phyloP scores from a whole-genome alignment of 1,284 basidiomycete genomes.

The Heterobasidion parviporum region DNA sequence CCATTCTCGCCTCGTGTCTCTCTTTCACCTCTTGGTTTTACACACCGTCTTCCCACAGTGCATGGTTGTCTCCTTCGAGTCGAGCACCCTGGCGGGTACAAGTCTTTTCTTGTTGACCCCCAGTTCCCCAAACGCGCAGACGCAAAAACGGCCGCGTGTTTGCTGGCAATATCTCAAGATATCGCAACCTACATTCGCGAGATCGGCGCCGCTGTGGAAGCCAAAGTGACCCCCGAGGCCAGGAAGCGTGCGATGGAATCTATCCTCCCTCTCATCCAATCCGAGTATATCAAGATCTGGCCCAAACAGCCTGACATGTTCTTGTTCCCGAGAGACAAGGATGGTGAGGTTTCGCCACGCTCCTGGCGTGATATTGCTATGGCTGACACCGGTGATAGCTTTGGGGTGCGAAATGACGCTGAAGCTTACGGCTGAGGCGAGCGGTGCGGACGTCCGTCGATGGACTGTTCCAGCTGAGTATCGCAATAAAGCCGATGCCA shows the following conservation, averaged over 20 bases:
- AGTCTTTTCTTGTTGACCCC: constrained; percentile 50
- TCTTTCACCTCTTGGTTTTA: background rate
- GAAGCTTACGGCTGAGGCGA: constrained; percentile 26
- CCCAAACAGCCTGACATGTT: constrained; percentile 27
- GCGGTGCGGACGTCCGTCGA: constrained; percentile 24
- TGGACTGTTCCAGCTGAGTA: constrained; percentile 43
- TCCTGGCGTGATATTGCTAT: background rate
- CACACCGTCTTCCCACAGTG: constrained; percentile 25
- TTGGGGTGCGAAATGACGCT: constrained; percentile 44
- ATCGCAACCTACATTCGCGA: constrained; percentile 45
- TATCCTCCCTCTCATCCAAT: constrained; percentile 33
- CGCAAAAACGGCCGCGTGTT: constrained; percentile 54
- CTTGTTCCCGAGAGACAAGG: constrained; percentile 32
- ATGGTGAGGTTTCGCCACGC: constrained; percentile 28
- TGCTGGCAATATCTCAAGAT: constrained; percentile 54
- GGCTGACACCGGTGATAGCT: constrained; percentile 25
- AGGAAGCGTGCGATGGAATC: constrained; percentile 32
- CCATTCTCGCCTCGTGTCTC: background rate
- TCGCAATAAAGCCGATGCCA: constrained; percentile 50
- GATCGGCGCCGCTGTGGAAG: constrained; percentile 31
- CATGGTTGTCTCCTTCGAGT: constrained; percentile 56
- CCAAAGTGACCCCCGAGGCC: constrained; percentile 32
- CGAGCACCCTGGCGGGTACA: constrained; percentile 37
- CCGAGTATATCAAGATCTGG: constrained; percentile 36
- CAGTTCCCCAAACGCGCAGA: constrained; percentile 49